A percentile compares a stretch with the other conserved stretches of the same genome.
Conservation (phyloP, 495 filamentous ascomycete genomes). For the Penicillium ochrochloron region DNA sequence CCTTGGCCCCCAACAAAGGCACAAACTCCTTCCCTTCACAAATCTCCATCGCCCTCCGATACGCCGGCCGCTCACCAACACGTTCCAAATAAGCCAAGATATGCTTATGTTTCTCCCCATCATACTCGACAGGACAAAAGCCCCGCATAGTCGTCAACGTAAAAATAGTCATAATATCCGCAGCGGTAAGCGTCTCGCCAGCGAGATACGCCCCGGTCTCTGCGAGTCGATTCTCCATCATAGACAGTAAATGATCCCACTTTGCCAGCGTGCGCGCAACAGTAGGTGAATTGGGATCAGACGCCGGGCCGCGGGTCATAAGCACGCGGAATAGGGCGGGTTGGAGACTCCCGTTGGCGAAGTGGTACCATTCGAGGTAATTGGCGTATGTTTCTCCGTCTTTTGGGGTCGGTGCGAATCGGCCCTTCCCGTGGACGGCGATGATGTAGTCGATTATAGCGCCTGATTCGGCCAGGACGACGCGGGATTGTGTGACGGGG, state of each 20-base stretch:
- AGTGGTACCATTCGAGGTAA: constrained; percentile 67
- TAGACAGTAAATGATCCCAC: constrained; percentile 32
- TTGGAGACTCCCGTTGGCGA: constrained; percentile 60
- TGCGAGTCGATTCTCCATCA: constrained; percentile 50
- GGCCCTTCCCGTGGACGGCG: constrained; percentile 51
- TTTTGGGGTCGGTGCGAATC: constrained; percentile 44
- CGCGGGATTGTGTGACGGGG: constrained; percentile 34
- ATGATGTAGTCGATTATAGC: constrained; percentile 63
- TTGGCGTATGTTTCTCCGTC: constrained; percentile 51
- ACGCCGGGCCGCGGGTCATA: constrained; percentile 13
- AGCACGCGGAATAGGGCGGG: constrained; percentile 37
- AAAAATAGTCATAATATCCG: constrained; percentile 63
- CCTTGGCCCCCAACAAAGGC: constrained; percentile 26
- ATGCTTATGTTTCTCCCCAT: constrained; percentile 32
- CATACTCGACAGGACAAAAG: constrained; percentile 46
- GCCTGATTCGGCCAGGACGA: constrained; percentile 55
- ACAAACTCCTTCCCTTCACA: constrained; percentile 41
- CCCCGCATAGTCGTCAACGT: constrained; percentile 59
- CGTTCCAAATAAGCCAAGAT: constrained; percentile 33
- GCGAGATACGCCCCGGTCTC: constrained; percentile 57
- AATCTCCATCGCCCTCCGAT: constrained; percentile 34
- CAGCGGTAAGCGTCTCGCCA: constrained; percentile 61
- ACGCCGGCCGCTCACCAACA: constrained; percentile 33
- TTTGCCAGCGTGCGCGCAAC: constrained; percentile 11
- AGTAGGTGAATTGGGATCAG: constrained; percentile 21